Evolutionary conservation across 1,139 yeast genomes (phyloP).

Genomic region (Blastobotrys buckinghamii): DNA sequence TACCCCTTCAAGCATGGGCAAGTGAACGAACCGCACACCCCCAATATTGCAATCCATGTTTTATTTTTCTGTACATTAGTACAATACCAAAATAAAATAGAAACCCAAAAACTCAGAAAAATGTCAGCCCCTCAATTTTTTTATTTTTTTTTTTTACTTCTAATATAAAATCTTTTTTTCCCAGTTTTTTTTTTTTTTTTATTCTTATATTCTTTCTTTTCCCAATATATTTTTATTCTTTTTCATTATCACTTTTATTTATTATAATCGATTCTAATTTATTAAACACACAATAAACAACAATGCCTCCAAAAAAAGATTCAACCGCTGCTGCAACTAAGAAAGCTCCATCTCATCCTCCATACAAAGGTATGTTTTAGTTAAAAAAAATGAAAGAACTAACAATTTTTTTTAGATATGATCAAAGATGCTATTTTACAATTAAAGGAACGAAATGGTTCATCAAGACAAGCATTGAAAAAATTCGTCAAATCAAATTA

Average conservation of each 20-base stretch:
- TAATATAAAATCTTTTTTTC: constrained; percentile 1
- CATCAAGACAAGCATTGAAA: constrained; percentile 72
- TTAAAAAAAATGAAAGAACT: background rate
- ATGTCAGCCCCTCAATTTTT: background rate
- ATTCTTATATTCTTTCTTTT: background rate
- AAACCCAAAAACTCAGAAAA: no score
- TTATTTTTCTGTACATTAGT: no score
- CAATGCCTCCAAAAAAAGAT: constrained; percentile 11
- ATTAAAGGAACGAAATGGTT: constrained; percentile 78
- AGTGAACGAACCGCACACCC: no score
- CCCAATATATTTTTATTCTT: background rate
- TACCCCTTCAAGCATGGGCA: no score
- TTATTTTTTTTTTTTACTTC: background rate
- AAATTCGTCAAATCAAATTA: constrained; percentile 62
- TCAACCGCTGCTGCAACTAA: constrained; percentile 25
- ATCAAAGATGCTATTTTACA: constrained; percentile 63
- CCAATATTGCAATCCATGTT: no score
- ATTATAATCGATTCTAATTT: background rate
- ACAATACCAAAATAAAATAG: no score
- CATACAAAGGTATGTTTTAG: constrained; percentile 35
- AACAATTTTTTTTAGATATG: constrained; percentile 46
- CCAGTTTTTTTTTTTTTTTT: constrained; percentile 6
- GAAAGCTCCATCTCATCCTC: constrained; percentile 35
- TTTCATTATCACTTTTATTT: background rate
- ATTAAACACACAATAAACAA: background rate